Evolutionary conservation across 2,329 filamentous ascomycete genomes (phyloP), one percentile per base, ranked within the genome.

Genomic region (Zymoseptoria crescenta): DNA sequence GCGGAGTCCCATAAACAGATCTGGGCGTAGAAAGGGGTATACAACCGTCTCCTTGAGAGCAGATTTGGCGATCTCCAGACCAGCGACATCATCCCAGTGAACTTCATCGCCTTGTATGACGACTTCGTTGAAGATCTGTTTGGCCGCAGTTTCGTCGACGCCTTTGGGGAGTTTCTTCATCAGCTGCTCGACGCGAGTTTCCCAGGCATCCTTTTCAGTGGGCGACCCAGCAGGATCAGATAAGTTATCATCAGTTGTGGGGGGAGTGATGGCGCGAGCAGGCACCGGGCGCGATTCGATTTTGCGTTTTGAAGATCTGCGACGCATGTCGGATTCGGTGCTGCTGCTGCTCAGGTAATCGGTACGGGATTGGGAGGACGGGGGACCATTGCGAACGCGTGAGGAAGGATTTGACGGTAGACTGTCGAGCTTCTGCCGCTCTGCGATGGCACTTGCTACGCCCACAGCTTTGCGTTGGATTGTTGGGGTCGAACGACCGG

Each of bases 1-100:
- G 48, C 94, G 87, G 9, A 99, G 80, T 0, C 94, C 94, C 83
- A 93, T 94, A 76, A 99, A 99, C 1, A 99, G 77, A 74, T 99
- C 94, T 1, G 94, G 94, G 1, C 94, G 87, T 9, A 99, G 78
- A 72, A 99, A 97, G 0, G 94, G 94, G 69, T 99, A 99, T 1
- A 99, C 93, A 1, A 99, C 94, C 0, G 91, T 91, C 74, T 99
- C 94, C 69, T 96, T 93, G 54, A 99, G 77, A 0, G 94, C 92
- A 57, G 86, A 89, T 72, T 99, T 99, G 35, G 94, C 94, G 56
- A 88, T 82, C 54, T 96, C 89, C 3, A 99, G 78, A 0, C 94
- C 94, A 0, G 94, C 92, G 58, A 99, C 88, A 70, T 99, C 94
- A 53, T 85, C 83, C 94, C 94, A 99, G 68, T 89, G 90, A 1